Evolutionary conservation across 2,329 filamentous ascomycete species (phyloP).

Genomic region (Colletotrichum paranaense): DNA sequence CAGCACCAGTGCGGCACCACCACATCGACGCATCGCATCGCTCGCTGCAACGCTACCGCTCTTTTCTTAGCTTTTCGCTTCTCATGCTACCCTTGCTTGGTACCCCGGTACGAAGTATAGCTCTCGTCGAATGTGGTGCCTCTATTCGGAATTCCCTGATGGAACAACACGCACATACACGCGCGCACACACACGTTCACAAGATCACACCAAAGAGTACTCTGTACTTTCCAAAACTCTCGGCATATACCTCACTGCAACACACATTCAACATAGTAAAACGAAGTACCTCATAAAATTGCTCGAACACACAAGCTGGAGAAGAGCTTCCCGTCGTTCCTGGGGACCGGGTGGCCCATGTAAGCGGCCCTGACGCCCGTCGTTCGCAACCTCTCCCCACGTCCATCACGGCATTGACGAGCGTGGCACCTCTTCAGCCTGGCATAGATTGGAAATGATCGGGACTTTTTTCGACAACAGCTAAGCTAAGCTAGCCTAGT

Average conservation of each 20-base stretch:
- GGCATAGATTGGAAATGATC: constrained; percentile 25
- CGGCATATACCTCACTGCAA: not conserved
- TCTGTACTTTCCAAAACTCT: not conserved
- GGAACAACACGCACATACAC: not conserved
- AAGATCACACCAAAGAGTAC: not conserved
- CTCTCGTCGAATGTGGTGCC: not conserved
- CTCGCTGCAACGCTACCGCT: constrained; percentile 15
- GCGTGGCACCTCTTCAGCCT: constrained; percentile 24
- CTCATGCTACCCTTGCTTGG: not conserved
- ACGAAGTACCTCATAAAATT: not conserved
- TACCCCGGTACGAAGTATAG: not conserved
- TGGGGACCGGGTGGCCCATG: constrained; percentile 5
- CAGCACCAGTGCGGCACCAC: not conserved
- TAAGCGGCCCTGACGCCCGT: constrained; percentile 5
- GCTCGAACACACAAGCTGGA: not conserved
- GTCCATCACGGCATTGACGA: constrained; percentile 30
- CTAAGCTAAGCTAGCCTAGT: not conserved
- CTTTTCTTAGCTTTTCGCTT: constrained; percentile 11
- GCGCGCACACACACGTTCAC: not conserved
- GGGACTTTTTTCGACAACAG: not conserved
- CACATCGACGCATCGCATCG: constrained; percentile 2
- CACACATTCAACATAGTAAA: not conserved
- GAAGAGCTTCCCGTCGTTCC: not conserved
- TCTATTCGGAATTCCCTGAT: not conserved
- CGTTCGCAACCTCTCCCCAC: constrained; percentile 10